Percentiles rank a stretch among this genome's conserved stretches.
phyloP scores from a whole-genome alignment of 208 protist species.

The Paratrypanosoma confusum region DNA sequence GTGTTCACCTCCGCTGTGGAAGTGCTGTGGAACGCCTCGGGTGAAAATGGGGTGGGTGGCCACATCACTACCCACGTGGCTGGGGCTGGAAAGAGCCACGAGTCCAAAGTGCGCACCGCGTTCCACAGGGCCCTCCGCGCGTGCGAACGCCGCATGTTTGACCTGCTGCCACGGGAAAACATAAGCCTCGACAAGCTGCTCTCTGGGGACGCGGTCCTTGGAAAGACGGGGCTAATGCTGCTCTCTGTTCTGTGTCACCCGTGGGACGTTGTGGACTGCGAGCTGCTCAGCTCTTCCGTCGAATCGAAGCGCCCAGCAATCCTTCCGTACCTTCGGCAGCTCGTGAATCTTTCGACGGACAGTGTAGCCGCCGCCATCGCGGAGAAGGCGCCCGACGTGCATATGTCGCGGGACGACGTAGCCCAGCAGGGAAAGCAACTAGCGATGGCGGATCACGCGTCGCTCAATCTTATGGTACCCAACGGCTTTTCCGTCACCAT shows the following conservation, averaged over 20 bases:
- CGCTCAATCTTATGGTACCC: conserved; percentile 55
- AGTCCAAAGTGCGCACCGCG: conserved; percentile 40
- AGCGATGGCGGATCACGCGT: conserved; percentile 44
- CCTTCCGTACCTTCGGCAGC: conserved; percentile 38
- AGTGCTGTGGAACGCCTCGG: conserved; percentile 38
- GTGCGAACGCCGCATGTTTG: conserved; percentile 20
- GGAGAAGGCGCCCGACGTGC: conserved; percentile 26
- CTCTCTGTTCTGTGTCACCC: conserved; percentile 70
- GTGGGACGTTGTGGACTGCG: conserved; percentile 72
- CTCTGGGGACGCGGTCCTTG: conserved; percentile 28
- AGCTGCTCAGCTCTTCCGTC: conserved; percentile 35
- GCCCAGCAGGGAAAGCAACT: conserved; percentile 37
- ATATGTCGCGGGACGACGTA: conserved; percentile 16
- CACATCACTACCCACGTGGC: conserved; percentile 56
- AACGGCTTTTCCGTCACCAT: conserved; percentile 79
- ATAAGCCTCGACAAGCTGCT: conserved; percentile 20
- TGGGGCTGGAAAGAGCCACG: conserved; percentile 59
- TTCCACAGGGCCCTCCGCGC: conserved; percentile 54
- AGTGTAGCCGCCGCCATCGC: conserved; percentile 30
- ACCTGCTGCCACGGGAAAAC: conserved; percentile 10
- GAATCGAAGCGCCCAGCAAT: conserved; percentile 20
- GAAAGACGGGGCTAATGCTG: conserved; percentile 39
- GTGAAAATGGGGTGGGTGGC: conserved; percentile 23
- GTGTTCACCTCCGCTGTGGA: conserved; percentile 20
- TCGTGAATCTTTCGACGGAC: conserved; percentile 46